These are phyloP conservation scores for Botrytis deweyae DNA, from an alignment of 2,329 filamentous ascomycete species.

Conservation along the genomic window DNA sequence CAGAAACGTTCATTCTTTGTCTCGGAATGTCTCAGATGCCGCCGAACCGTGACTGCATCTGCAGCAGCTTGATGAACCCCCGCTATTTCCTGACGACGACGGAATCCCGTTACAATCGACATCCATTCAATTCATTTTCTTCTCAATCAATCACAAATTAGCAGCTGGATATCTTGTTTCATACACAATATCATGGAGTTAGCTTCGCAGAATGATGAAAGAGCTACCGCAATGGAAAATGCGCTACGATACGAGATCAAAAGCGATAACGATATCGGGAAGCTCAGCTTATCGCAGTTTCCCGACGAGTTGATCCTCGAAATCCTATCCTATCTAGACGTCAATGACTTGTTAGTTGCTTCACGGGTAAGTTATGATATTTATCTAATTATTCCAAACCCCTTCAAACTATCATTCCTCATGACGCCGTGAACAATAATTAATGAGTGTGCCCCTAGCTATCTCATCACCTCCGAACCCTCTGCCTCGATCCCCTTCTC, in stretches of 20 bases:
- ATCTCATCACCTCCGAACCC: slow-evolving; percentile 56
- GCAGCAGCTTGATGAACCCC: slow-evolving; percentile 17
- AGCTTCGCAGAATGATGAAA: not conserved
- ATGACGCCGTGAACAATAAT: not conserved
- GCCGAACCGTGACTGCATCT: slow-evolving; percentile 13
- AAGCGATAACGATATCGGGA: not conserved
- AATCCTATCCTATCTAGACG: slow-evolving; percentile 46
- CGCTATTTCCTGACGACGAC: slow-evolving; percentile 12
- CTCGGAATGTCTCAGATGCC: slow-evolving; percentile 21
- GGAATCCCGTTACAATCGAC: not conserved
- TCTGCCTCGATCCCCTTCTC: slow-evolving; percentile 64
- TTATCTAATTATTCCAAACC: not conserved
- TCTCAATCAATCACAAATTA: not conserved
- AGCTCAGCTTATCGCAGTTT: slow-evolving; percentile 15
- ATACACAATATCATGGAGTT: not conserved
- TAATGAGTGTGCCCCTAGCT: slow-evolving; percentile 31
- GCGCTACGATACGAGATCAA: not conserved
- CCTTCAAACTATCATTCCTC: too few relatives aligned
- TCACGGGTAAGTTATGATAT: slow-evolving; percentile 9
- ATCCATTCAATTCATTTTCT: not conserved
- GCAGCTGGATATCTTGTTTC: not conserved
- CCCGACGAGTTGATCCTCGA: slow-evolving; percentile 45
- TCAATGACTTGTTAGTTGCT: slow-evolving; percentile 42
- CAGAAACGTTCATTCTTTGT: slow-evolving; percentile 12
- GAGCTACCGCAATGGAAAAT: not conserved